These are phyloP conservation scores for Durusdinium trenchii DNA, from an alignment of 73 alveolate species.

Conservation along the genomic window DNA sequence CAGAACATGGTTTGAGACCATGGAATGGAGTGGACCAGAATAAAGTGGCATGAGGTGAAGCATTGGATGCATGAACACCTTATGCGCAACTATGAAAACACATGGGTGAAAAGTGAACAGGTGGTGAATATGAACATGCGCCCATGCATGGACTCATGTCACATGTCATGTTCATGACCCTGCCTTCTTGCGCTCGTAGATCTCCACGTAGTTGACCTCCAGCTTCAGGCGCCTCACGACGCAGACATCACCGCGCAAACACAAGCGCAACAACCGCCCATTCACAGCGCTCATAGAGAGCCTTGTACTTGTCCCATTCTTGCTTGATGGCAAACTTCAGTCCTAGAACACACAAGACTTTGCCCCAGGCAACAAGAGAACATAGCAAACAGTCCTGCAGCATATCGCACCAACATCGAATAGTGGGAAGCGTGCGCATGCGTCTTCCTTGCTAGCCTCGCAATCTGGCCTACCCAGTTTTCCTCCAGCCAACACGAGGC, in stretches of 20 bases:
- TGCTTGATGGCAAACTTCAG: neutral
- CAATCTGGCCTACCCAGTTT: neutral
- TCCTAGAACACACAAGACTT: neutral
- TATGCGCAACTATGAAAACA: too few species aligned
- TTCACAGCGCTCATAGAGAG: neutral
- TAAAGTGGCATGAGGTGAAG: too few species aligned
- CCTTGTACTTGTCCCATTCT: neutral
- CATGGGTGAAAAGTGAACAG: neutral
- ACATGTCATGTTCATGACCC: neutral
- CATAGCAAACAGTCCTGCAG: neutral
- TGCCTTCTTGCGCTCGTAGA: too few species aligned
- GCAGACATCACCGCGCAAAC: neutral
- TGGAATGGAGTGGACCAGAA: too few species aligned
- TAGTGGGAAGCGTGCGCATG: neutral
- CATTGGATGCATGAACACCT: too few species aligned
- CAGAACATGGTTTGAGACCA: too few species aligned
- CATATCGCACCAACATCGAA: neutral
- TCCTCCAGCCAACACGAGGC: neutral
- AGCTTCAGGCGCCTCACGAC: too few species aligned
- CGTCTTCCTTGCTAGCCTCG: neutral
- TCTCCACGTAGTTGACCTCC: too few species aligned
- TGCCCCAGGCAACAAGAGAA: neutral
- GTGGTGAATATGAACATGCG: too few species aligned
- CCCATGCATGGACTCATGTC: neutral
- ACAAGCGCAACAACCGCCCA: neutral